phyloP scores from a whole-genome alignment of 2,329 filamentous ascomycete species.

The Penicillium decumbens region DNA sequence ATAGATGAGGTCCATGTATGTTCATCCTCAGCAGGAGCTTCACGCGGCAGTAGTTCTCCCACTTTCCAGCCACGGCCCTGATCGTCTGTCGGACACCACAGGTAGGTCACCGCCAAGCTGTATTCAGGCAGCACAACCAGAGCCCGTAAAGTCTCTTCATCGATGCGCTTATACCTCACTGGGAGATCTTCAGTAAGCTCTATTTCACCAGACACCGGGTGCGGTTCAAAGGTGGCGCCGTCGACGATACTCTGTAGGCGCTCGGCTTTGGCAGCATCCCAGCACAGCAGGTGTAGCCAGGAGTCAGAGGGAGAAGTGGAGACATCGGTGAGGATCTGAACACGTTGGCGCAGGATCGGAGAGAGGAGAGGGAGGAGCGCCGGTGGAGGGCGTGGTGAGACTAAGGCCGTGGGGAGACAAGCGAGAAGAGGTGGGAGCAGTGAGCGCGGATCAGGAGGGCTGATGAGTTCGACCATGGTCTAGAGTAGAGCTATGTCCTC shows the following conservation, averaged over 20 bases:
- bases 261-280: constrained; percentile 52
- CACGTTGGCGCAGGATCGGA: constrained; percentile 59
- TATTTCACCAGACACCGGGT: constrained; percentile 62
- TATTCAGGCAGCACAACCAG: constrained; percentile 53
- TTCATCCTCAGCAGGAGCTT: constrained; percentile 47
- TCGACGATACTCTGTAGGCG: constrained; percentile 52
- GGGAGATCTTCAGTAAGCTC: constrained; percentile 56
- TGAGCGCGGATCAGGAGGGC: constrained; percentile 52
- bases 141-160: constrained; percentile 58
- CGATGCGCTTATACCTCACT: constrained; percentile 55
- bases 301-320: constrained; percentile 44
- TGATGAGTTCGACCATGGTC: constrained; percentile 52
- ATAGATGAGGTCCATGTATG: constrained; percentile 51
- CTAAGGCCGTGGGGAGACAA: constrained; percentile 58
- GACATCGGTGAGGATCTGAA: constrained; percentile 52
- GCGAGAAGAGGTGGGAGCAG: constrained; percentile 61
- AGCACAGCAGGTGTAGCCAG: constrained; percentile 58
- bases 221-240: constrained; percentile 55
- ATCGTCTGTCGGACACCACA: constrained; percentile 59
- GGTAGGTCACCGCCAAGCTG: constrained; percentile 52
- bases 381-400: constrained; percentile 56
- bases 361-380: constrained; percentile 58
- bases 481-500: neutral
- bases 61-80: constrained; percentile 56
- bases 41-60: constrained; percentile 54